phyloP scores from a whole-genome alignment of 2,329 filamentous ascomycete genomes.

The Cryphonectria carpinicola region DNA sequence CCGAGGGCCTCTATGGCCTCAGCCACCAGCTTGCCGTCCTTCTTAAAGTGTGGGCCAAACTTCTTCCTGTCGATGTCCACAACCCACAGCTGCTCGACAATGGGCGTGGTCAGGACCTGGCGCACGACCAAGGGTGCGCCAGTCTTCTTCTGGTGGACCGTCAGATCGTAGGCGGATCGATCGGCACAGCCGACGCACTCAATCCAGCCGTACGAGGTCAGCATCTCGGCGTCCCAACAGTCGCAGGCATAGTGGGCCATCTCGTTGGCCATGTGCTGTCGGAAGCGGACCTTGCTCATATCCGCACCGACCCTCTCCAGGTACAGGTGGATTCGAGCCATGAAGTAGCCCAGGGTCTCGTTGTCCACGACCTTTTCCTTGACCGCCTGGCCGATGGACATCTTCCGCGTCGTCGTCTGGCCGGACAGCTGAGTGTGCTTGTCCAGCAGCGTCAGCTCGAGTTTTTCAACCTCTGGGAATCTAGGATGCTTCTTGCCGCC shows the following conservation, averaged over 20 bases:
- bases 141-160: conserved; percentile 91
- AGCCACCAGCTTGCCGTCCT: conserved; percentile 86
- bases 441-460: conserved; percentile 83
- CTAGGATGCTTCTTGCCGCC: conserved; percentile 92
- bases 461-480: conserved; percentile 82
- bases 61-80: conserved; percentile 92
- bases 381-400: conserved; percentile 86
- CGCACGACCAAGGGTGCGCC: conserved; percentile 84
- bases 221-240: conserved; percentile 96
- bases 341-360: conserved; percentile 96
- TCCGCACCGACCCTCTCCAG: conserved; percentile 87
- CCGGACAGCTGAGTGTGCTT: conserved; percentile 84
- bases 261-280: conserved; percentile 87
- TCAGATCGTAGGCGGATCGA: conserved; percentile 91
- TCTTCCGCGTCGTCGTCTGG: conserved; percentile 73
- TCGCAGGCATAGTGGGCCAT: conserved; percentile 92
- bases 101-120: conserved; percentile 77
- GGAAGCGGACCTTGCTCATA: conserved; percentile 85
- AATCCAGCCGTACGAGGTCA: conserved; percentile 94
- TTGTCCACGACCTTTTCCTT: conserved; percentile 85
- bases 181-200: conserved; percentile 98
- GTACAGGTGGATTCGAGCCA: conserved; percentile 92
- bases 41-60: conserved; percentile 94
- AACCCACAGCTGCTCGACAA: conserved; percentile 83
- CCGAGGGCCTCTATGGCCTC: conserved; percentile 70